Conservation (phyloP, 2,329 filamentous ascomycete genomes). For the Alternaria postmessia region DNA sequence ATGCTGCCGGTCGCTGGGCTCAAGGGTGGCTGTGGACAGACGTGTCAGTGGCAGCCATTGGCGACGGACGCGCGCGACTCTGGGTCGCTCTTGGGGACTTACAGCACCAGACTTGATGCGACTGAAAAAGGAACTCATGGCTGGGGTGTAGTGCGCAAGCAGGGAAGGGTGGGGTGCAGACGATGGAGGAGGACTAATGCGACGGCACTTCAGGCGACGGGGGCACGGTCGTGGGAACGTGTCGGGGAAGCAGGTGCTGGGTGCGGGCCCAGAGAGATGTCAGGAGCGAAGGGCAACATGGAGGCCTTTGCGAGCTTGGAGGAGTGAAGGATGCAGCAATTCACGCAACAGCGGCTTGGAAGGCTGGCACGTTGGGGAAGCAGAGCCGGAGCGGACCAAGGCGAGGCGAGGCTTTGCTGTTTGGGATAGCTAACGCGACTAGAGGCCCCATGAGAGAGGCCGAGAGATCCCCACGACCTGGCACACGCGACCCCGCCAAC, state of each 20-base stretch:
- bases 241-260: constrained; percentile 14
- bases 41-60: constrained; percentile 35
- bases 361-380: constrained; percentile 14
- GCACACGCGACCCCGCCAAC: constrained; percentile 20
- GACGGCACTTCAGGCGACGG: constrained; percentile 18
- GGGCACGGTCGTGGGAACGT: constrained; percentile 15
- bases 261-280: constrained; percentile 15
- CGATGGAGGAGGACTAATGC: constrained; percentile 8
- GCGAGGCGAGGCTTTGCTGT: constrained; percentile 13
- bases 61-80: neutral
- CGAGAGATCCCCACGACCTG: constrained; percentile 18
- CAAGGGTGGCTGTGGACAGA: constrained; percentile 53
- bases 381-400: constrained; percentile 20
- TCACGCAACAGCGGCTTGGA: constrained; percentile 9
- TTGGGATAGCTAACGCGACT: constrained; percentile 10
- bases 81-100: constrained; percentile 41
- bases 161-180: constrained; percentile 20
- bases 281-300: constrained; percentile 18
- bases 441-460: constrained; percentile 2
- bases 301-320: constrained; percentile 7
- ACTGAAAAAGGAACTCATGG: constrained; percentile 64
- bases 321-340: constrained; percentile 14
- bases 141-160: constrained; percentile 18
- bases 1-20: constrained; percentile 56
- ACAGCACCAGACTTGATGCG: constrained; percentile 61